phyloP scores from a whole-genome alignment of 371 early-diverging fungal species.

The Haplosporangium sp. region DNA sequence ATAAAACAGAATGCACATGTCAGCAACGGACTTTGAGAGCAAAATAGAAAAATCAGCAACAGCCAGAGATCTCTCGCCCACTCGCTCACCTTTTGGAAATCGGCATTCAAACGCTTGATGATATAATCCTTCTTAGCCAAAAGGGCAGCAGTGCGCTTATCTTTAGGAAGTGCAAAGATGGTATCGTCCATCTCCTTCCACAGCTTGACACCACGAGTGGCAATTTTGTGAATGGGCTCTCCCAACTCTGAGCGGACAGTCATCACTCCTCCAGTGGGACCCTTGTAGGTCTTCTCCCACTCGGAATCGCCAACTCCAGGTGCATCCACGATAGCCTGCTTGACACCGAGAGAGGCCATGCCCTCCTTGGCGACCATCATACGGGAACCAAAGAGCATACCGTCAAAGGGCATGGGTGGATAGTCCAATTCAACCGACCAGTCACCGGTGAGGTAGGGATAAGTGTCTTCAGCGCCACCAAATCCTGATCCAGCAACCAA shows the following conservation, averaged over 20 bases:
- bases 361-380: slow-evolving; percentile 97
- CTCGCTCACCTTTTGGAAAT: slow-evolving; percentile 78
- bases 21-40: not conserved
- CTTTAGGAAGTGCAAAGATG: slow-evolving; percentile 88
- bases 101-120: slow-evolving; percentile 90
- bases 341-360: slow-evolving; percentile 84
- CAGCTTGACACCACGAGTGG: slow-evolving; percentile 92
- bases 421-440: slow-evolving; percentile 88
- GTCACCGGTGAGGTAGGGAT: slow-evolving; percentile 96
- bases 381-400: slow-evolving; percentile 93
- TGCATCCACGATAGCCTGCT: slow-evolving; percentile 92
- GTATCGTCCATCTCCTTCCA: slow-evolving; percentile 97
- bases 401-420: slow-evolving; percentile 97
- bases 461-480: slow-evolving; percentile 90
- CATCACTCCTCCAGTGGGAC: slow-evolving; percentile 91
- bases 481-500: slow-evolving; percentile 95
- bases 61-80: too few relatives aligned
- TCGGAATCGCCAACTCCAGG: slow-evolving; percentile 88
- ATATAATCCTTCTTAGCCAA: slow-evolving; percentile 92
- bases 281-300: slow-evolving; percentile 96
- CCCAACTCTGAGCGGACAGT: slow-evolving; percentile 96
- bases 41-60: not conserved
- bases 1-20: slow-evolving; percentile 16
- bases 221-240: slow-evolving; percentile 97
- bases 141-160: slow-evolving; percentile 86